phyloP scores from a whole-genome alignment of 345 rosid species.

The Bruguiera sexangula region DNA sequence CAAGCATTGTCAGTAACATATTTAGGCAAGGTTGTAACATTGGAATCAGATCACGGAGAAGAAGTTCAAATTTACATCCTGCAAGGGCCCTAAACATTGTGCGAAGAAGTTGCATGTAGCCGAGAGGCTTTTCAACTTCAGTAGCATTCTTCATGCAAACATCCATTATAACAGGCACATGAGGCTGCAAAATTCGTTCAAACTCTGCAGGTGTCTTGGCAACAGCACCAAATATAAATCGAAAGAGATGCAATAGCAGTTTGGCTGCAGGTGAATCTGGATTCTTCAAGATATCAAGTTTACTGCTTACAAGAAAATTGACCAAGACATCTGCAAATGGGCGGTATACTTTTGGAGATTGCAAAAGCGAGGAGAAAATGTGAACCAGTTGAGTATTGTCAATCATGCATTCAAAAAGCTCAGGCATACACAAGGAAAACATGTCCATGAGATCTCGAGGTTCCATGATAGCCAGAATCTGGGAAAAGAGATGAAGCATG shows the following conservation, averaged over 20 bases:
- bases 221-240: conserved; percentile 90
- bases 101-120: conserved; percentile 90
- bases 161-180: conserved; percentile 93
- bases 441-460: conserved; percentile 98
- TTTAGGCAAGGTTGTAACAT: conserved; percentile 88
- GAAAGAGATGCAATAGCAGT: conserved; percentile 89
- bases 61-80: conserved; percentile 89
- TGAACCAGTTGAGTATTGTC: conserved; percentile 80
- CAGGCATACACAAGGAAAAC: conserved; percentile 97
- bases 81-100: conserved; percentile 85
- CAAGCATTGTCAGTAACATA: conserved; percentile 88
- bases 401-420: conserved; percentile 97
- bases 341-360: conserved; percentile 71
- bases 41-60: conserved; percentile 83
- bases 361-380: conserved; percentile 85
- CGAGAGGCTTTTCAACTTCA: conserved; percentile 92
- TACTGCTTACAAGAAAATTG: conserved; percentile 80
- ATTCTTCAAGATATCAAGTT: conserved; percentile 82
- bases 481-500: conserved; percentile 83
- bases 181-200: conserved; percentile 95
- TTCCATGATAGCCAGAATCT: conserved; percentile 93
- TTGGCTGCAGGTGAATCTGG: conserved; percentile 84
- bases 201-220: conserved; percentile 87
- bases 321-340: conserved; percentile 94
- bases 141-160: conserved; percentile 93